Percentiles rank a stretch among this genome's conserved stretches.
phyloP scores from a whole-genome alignment of 129 eudicot genomes.

The Saussurea involucrata region DNA sequence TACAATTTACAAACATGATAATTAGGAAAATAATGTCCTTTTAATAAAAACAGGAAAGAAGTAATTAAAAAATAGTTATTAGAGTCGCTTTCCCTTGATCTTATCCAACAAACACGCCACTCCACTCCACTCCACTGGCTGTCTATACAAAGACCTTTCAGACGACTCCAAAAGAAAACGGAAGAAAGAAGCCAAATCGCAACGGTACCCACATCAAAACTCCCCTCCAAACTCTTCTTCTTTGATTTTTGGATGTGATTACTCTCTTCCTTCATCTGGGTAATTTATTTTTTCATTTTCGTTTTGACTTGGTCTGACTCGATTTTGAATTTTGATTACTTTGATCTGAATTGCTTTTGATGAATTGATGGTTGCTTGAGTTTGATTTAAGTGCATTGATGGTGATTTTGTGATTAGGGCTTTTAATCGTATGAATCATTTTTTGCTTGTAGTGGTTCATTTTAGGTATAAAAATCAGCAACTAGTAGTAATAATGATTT shows the following conservation, averaged over 20 bases:
- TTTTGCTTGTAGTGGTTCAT: neutral
- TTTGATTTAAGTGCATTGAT: neutral
- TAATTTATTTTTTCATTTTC: neutral
- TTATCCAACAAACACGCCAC: neutral
- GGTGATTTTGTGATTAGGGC: conserved; percentile 16
- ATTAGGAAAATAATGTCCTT: no score
- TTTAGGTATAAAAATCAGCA: neutral
- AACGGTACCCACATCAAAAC: neutral
- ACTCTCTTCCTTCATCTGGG: neutral
- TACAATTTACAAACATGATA: no score
- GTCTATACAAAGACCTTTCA: neutral
- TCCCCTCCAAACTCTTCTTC: neutral
- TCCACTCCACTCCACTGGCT: no score
- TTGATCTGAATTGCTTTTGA: conserved; percentile 18
- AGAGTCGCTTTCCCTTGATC: no score
- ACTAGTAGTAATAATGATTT: neutral
- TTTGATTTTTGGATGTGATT: neutral
- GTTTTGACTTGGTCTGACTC: conserved; percentile 18
- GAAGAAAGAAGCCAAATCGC: neutral
- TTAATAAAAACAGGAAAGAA: no score
- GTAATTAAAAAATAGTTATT: no score
- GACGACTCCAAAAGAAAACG: no score
- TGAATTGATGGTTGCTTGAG: neutral
- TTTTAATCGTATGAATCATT: conserved; percentile 12
- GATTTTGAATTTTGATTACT: neutral